Conservation (phyloP, 2,329 filamentous ascomycete species). For the Penicillium oxalicum region DNA sequence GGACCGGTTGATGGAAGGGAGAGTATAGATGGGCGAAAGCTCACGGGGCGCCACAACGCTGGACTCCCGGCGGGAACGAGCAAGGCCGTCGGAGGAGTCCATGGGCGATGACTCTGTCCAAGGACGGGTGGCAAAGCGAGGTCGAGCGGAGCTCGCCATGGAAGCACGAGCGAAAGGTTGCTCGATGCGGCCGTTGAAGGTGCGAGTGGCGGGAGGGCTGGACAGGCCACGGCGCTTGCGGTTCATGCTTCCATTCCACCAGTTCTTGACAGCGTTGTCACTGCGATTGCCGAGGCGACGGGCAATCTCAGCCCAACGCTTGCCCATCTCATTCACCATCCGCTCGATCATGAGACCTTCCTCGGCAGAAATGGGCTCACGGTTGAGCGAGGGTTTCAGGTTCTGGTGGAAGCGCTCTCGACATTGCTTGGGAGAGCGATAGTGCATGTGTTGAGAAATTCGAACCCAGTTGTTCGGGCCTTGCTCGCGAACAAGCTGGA, state of each 20-base stretch:
- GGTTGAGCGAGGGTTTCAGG: slow-evolving; percentile 69
- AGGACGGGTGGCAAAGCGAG: slow-evolving; percentile 24
- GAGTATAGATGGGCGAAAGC: slow-evolving; percentile 36
- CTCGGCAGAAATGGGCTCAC: slow-evolving; percentile 64
- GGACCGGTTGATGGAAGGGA: slow-evolving; percentile 32
- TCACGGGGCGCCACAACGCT: slow-evolving; percentile 22
- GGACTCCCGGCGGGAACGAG: slow-evolving; percentile 21
- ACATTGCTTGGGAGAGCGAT: slow-evolving; percentile 87
- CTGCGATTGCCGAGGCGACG: slow-evolving; percentile 74
- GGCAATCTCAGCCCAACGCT: slow-evolving; percentile 90
- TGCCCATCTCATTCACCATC: slow-evolving; percentile 71
- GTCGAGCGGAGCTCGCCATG: slow-evolving; percentile 24
- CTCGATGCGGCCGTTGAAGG: slow-evolving; percentile 34
- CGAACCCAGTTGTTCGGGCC: slow-evolving; percentile 85
- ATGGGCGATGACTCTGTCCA: slow-evolving; percentile 17
- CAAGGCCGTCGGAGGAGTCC: slow-evolving; percentile 14
- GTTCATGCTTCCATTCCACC: slow-evolving; percentile 94
- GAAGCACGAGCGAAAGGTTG: slow-evolving; percentile 34
- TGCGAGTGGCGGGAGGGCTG: slow-evolving; percentile 29
- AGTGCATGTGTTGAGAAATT: slow-evolving; percentile 68
- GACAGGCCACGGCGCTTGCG: slow-evolving; percentile 54
- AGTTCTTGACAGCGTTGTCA: slow-evolving; percentile 96
- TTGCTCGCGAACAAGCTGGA: slow-evolving; percentile 63
- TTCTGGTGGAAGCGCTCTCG: slow-evolving; percentile 93
- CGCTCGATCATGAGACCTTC: slow-evolving; percentile 70